Evolutionary conservation across 768 basidiomycete species (phyloP), one percentile per base, ranked within the genome.

Genomic region (Lentinula raphanica): DNA sequence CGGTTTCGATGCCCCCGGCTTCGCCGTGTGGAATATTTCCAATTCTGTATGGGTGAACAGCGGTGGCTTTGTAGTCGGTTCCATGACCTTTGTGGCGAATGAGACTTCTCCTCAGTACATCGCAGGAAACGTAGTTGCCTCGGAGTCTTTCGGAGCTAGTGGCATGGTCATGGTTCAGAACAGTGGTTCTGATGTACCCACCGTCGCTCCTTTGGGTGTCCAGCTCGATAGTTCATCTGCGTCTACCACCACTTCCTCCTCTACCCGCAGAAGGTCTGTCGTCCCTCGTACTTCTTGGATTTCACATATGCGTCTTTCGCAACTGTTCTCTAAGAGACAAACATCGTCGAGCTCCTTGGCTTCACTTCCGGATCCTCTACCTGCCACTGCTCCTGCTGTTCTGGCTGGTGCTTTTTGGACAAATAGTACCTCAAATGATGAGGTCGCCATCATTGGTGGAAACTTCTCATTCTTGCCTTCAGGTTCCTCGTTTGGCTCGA

Each of bases 401-500:
- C 77, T 97, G 56, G 81, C 92, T 0, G 96, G 92, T 31, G 81
- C 83, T 2, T 98, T 94, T 76, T 98, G 92, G 92, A 88, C 83
- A 6, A 97, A 98, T 67, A 77, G 76, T 36, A 81, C 87, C 1
- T 84, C 84, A 2, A 78, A 81, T 4, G 68, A 66, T 45, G 83
- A 90, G 57, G 71, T 92, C 19, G 83, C 84, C 42, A 83, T 98
- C 60, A 76, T 98, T 49, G 96, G 94, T 31, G 96, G 96, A 35
- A 94, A 94, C 69, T 99, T 98, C 69, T 82, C 88, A 0, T 86
- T 86, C 66, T 59, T 76, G 5, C 61, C 73, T 38, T 58, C 71
- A 2, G 74, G 74, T 6, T 67, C 70, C 6, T 72, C 76, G 3
- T 72, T 54, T 35, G 53, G 53, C 8, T 54, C 77, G 1, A 61